Conservation (phyloP, 2,329 filamentous ascomycete species). For the Aspergillus ruber region DNA sequence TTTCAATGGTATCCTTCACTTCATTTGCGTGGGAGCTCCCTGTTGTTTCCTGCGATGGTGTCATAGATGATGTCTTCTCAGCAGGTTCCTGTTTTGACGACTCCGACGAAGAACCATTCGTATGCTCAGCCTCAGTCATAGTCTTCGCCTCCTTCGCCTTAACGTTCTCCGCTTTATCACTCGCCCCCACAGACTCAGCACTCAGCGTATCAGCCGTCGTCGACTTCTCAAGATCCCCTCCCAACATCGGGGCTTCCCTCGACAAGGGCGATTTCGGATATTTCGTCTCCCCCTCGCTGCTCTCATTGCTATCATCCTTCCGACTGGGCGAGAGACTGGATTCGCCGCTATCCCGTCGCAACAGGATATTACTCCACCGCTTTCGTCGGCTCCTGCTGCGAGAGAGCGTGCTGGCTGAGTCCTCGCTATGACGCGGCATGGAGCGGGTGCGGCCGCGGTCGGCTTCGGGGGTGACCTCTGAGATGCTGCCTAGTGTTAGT, state of each 20-base stretch:
- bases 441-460: slow-evolving; percentile 27
- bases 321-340: slow-evolving; percentile 10
- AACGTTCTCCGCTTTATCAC: not conserved
- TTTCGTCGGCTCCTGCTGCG: slow-evolving; percentile 30
- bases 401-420: slow-evolving; percentile 16
- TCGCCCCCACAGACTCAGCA: not conserved
- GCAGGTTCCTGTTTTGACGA: no score
- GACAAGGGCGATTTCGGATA: slow-evolving; percentile 29
- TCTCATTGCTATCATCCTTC: slow-evolving; percentile 17
- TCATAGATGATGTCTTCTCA: no score
- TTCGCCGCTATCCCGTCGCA: slow-evolving; percentile 28
- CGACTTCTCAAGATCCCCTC: slow-evolving; percentile 3
- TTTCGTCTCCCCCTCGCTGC: slow-evolving; percentile 12
- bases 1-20: no score
- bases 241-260: slow-evolving; percentile 19
- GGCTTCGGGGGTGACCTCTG: slow-evolving; percentile 16
- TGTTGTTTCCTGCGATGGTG: no score
- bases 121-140: not conserved
- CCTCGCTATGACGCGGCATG: slow-evolving; percentile 23
- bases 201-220: not conserved
- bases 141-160: not conserved
- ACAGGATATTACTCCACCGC: slow-evolving; percentile 32
- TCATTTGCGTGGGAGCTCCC: no score
- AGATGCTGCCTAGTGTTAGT: slow-evolving; percentile 16
- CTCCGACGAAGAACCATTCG: not conserved